A percentile compares a stretch with the other conserved stretches of the same genome.
Evolutionary conservation across 306 rosid genomes (phyloP).

Genomic region (Fragaria nilgerrensis): DNA sequence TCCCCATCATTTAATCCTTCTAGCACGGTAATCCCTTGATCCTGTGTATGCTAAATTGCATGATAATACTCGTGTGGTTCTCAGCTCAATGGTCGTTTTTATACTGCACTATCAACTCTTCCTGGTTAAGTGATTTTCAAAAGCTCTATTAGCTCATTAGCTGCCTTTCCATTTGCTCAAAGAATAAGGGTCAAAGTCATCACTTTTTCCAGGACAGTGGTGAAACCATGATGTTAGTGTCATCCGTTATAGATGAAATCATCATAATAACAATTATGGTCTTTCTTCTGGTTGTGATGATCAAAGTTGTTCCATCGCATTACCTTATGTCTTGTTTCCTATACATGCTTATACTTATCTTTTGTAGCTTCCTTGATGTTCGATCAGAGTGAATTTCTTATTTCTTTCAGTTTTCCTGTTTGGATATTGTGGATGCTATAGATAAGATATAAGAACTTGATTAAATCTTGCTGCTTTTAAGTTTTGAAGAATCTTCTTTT

Average conservation of each 20-base stretch:
- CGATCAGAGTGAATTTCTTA: background rate
- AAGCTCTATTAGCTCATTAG: background rate
- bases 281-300: slow-evolving; percentile 1
- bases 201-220: background rate
- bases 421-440: background rate
- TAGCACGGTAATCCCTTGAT: slow-evolving; percentile 54
- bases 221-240: slow-evolving; percentile 4
- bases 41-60: background rate
- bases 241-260: background rate
- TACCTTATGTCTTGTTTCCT: background rate
- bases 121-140: background rate
- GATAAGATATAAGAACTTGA: background rate
- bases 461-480: background rate
- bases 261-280: background rate
- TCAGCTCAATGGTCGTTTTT: background rate
- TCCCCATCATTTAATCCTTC: slow-evolving; percentile 74
- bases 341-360: background rate
- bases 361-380: background rate
- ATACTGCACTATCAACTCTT: background rate
- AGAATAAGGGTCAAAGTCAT: background rate
- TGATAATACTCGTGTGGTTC: background rate
- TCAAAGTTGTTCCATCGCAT: background rate
- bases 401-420: background rate
- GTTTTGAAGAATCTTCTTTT: background rate
- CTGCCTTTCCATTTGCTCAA: background rate